Evolutionary conservation across 176 grass and related monocot species (phyloP), one percentile per base, ranked within the genome.

Genomic region (Tillandsia fasciculata): DNA sequence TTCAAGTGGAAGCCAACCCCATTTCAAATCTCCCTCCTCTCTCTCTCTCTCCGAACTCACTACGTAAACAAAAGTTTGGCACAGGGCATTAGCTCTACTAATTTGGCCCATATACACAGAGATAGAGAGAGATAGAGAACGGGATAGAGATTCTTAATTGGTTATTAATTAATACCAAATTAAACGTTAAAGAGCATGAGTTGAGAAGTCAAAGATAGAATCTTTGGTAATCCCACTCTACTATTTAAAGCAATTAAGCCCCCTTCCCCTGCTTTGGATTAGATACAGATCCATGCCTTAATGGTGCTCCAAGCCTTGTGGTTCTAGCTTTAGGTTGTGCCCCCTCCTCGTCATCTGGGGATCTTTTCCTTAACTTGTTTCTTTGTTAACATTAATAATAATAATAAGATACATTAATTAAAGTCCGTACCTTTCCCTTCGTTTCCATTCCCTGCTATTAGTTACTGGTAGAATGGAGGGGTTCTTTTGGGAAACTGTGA

Each of bases 131-230:
- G 8, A 64, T 8, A 64, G 26, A 66, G 26, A 42, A 27, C 7
- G 26, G 33, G 53, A 56, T 12, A 56, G 53, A 56, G 53, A 56
- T 56, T 42, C 33, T 42, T 5, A 42, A 42, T 6, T 42, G 33
- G 33, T 33, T 33, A 5, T 33, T 11, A 15, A 20, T 13, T 11
- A 54, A 15, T n/a, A 56, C 53, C 12, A 3, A 56, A n/a, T 14
- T 12, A 56, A n/a, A 56, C 12, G 14, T 56, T 56, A n/a, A 57
- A 57, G 8, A 17, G 53, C 56, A 61, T 22, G 15, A 20, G n/a
- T 61, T 61, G 56, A 1, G 13, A 50, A 53, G 73, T 75, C 73
- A 75, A 75, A n/a, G 73, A 3, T 52, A 12, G 14, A 24, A 14
- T 33, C 26, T 48, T 67, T 15, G 12, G 48, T 14, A 22, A 15